Evolutionary conservation across 352 stramenopile genomes (phyloP), one percentile per base, ranked within the genome.

Genomic region (Globisporangium lucens): DNA sequence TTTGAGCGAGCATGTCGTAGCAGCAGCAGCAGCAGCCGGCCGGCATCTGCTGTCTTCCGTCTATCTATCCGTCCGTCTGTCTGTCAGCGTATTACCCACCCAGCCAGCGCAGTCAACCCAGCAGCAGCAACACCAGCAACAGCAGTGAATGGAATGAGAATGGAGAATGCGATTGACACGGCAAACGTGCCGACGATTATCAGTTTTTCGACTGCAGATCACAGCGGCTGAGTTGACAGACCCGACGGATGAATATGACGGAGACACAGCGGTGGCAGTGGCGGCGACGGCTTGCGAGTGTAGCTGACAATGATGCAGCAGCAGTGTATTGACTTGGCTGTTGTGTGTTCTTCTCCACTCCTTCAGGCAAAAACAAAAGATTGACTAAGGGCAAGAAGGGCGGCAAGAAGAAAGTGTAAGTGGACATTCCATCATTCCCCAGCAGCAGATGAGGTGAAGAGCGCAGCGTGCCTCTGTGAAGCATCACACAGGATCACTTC

Each of bases 321-420:
- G 49, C 61, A 51, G 47, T 20, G 22, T 27, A 46, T 38, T 67
- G 29, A 69, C 29, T 35, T 61, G 17, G 15, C 38, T 12, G 29
- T 60, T 30, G 5, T 59, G 41, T 49, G 7, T 63, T 56, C 41
- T 15, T 68, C 9, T 49, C 78, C 13, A 15, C 47, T 58, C 22
- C 35, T 38, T 36, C 75, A 94, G 89, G 89, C 81, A 96, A 96
- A 74, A 96, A 96, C 85, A 96, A 96, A 85, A 77, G 88, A 71
- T 84, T 96, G 75, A 94, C 88, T 79, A 95, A 95, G 82, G 85
- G 89, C 72, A 96, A 96, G 85, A 96, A 96, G 83, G 89, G 89
- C 71, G 88, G 87, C 82, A 96, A 96, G 86, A 96, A 95, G 84
- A 95, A 95, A 83, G 85, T 91, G 86, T 94, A 89, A 74, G 86